A percentile compares a stretch with the other conserved stretches of the same genome.
These are phyloP conservation scores for Dicorynia guianensis DNA, from an alignment of 306 rosid genomes.

Conservation along the genomic window DNA sequence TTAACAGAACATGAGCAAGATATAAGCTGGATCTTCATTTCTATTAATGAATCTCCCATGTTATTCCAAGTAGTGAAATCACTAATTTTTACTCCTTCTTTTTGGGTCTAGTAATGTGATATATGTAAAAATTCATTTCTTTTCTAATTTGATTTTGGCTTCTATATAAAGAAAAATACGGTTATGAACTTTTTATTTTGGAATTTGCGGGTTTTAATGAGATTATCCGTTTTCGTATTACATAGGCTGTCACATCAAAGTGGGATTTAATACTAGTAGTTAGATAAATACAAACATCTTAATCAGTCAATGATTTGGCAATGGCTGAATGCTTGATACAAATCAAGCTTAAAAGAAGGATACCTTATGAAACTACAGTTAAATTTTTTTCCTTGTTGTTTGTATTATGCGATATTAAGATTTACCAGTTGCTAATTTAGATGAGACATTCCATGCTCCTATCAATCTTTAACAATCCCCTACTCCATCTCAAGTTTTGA, in stretches of 20 bases:
- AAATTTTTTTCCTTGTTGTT: conserved; percentile 18
- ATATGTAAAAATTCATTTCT: background rate
- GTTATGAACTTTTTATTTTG: conserved; percentile 19
- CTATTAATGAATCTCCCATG: background rate
- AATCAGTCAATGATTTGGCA: background rate
- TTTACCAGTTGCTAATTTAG: background rate
- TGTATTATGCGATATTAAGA: conserved; percentile 28
- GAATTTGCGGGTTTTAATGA: conserved; percentile 28
- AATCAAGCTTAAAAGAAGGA: conserved; percentile 10
- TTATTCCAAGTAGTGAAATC: background rate
- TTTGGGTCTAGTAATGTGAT: conserved; percentile 13
- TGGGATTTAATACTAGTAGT: conserved; percentile 1
- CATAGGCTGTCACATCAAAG: conserved; percentile 20
- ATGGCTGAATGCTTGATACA: conserved; percentile 13
- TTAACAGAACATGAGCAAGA: background rate
- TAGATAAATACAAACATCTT: background rate
- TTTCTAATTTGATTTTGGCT: conserved; percentile 27
- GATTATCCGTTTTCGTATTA: conserved; percentile 1
- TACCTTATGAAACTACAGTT: background rate
- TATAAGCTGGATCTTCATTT: conserved; percentile 47
- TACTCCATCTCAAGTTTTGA: background rate
- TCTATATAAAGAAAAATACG: background rate
- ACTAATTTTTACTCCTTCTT: conserved; percentile 9
- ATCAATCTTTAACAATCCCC: background rate
- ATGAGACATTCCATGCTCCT: background rate